Percentiles rank a stretch among this genome's conserved stretches.
These are phyloP conservation scores for Lentithecium fluviatile DNA, from an alignment of 495 filamentous ascomycete genomes.

Conservation along the genomic window DNA sequence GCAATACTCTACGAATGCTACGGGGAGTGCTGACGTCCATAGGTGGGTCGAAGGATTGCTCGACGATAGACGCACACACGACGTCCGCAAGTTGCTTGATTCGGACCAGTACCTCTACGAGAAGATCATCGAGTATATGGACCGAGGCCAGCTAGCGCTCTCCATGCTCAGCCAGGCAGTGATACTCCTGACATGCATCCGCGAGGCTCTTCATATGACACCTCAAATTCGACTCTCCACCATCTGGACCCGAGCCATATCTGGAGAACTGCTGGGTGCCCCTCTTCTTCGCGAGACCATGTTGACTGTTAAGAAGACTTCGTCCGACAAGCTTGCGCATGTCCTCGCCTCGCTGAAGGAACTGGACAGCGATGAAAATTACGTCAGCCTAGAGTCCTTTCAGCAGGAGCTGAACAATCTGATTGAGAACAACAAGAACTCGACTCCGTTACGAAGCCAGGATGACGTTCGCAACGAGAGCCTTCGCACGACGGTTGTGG, in stretches of 20 bases:
- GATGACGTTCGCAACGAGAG: conserved; percentile 70
- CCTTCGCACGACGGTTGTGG: conserved; percentile 78
- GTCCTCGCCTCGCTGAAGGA: conserved; percentile 21
- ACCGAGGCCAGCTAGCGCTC: conserved; percentile 9
- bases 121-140: conserved; percentile 14
- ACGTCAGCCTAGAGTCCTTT: conserved; percentile 3
- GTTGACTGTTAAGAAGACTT: conserved; percentile 31
- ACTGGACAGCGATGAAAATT: not conserved
- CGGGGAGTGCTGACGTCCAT: conserved; percentile 37
- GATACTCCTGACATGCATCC: conserved; percentile 9
- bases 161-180: conserved; percentile 6
- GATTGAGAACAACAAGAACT: conserved; percentile 39
- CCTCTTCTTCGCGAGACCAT: conserved; percentile 33
- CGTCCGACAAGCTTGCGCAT: conserved; percentile 34
- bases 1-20: conserved; percentile 20
- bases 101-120: conserved; percentile 26
- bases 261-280: conserved; percentile 31
- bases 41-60: conserved; percentile 49
- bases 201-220: conserved; percentile 21
- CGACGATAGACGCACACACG: conserved; percentile 26
- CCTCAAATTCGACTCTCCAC: conserved; percentile 23
- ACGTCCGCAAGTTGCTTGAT: conserved; percentile 28
- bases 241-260: conserved; percentile 30
- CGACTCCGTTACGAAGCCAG: conserved; percentile 64
- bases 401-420: conserved; percentile 13